Base-by-base conservation (phyloP, 1,284 basidiomycete genomes). In the Irpex lacteus region DNA sequence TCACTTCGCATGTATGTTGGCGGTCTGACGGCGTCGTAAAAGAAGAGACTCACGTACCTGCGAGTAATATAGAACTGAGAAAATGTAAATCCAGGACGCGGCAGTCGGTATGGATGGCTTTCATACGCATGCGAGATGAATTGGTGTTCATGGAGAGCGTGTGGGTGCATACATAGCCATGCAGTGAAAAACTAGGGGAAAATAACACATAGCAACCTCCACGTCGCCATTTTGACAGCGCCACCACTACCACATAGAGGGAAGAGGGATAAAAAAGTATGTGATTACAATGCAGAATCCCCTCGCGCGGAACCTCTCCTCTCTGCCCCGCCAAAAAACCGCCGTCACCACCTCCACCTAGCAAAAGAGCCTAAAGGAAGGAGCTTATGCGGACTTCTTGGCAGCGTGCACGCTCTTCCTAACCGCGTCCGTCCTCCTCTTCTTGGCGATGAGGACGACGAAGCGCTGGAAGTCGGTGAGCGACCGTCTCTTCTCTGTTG, bases 401-500 rank as follows among this genome's bases (percentile, higher is more conserved):
- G 68, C 66, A 38, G 68, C 68, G 37, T 64, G 56, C 65, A 93
- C 66, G 7, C 79, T 71, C 81, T 92, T 92, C 77, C 88, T 82
- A 53, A 91, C 89, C 18, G 77, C 74, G 72, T 94, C 90, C 68
- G 89, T 80, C 73, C 90, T 81, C 74, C 82, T 80, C 84, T 92
- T 93, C 86, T 93, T 92, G 62, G 82, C 82, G 68, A 93, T 69
- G 87, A 93, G 86, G 56, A 91, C 85, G 62, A 78, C 75, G 78
- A 93, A 98, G 66, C 97, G 89, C 71, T 91, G 92, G 78, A 99
- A 98, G 83, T 99, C 97, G 77, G 87, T 90, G 63, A 95, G 77
- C 74, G 85, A 83, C 80, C 91, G 85, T 76, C 96, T 86, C 77
- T 86, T 86, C 80, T 91, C 82, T 67, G 86, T 78, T n/a, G 94